These are phyloP conservation scores for Neurospora sublineolata DNA, from an alignment of 495 filamentous ascomycete genomes.

Conservation along the genomic window DNA sequence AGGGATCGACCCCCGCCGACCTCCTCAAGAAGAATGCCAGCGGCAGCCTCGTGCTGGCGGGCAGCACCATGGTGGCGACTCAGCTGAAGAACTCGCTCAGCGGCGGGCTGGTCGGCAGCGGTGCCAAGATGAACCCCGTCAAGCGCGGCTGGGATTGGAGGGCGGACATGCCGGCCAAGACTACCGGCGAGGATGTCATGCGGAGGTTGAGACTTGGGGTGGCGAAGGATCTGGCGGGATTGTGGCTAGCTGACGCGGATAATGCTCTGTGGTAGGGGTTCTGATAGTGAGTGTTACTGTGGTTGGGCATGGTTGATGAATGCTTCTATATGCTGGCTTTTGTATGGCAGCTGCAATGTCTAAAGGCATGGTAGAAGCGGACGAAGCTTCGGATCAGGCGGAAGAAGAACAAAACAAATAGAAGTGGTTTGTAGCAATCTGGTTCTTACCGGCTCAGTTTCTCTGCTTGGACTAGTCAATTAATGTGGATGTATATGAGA, in stretches of 20 bases:
- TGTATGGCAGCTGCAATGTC: not conserved
- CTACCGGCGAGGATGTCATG: slow-evolving; percentile 55
- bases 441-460: not conserved
- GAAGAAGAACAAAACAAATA: not conserved
- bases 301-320: not conserved
- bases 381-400: not conserved
- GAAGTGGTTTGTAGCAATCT: not conserved
- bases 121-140: slow-evolving; percentile 28
- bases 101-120: slow-evolving; percentile 4
- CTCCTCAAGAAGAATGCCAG: slow-evolving; percentile 56
- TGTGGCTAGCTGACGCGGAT: slow-evolving; percentile 50
- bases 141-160: slow-evolving; percentile 84
- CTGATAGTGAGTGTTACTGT: not conserved
- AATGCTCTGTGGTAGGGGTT: slow-evolving; percentile 13
- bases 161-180: slow-evolving; percentile 42
- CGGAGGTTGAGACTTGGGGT: slow-evolving; percentile 60
- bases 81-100: slow-evolving; percentile 42
- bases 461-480: not conserved
- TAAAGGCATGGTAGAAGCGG: not conserved
- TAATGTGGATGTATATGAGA: not conserved
- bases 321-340: not conserved
- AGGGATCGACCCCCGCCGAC: slow-evolving; percentile 45
- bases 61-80: slow-evolving; percentile 60
- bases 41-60: slow-evolving; percentile 50
- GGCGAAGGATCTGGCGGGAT: slow-evolving; percentile 54